Base-by-base conservation (phyloP, 257 asterid species). In the Echites panduratus region DNA sequence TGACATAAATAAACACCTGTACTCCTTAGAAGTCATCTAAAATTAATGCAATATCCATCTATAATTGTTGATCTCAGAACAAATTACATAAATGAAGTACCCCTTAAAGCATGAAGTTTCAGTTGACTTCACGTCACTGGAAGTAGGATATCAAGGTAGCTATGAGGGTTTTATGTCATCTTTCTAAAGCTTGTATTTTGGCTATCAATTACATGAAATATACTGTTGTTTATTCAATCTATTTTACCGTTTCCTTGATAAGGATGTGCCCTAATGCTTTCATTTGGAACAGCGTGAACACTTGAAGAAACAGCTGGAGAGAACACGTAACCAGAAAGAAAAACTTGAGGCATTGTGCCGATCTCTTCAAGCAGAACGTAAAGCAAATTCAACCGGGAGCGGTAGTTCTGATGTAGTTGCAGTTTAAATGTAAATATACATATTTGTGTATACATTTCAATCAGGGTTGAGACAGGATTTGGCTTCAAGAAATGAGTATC, bases 311-410 rank as follows among this genome's bases (percentile, higher is more conserved):
- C 98, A 90, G 78, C 89, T 95, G 85, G 98, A 87, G 78, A 95
- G 80, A 87, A 88, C 91, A 24, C 77, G 84, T 66, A 92, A 92
- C 63, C 96, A 95, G 75, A 95, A 95, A 81, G 96, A 87, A 77
- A 92, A 85, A 76, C 97, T 95, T 2, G 99, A 90, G 84, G 88
- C 97, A 2, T 75, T 95, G 58, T 95, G 99, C 70, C 91, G 99
- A 24, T 95, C 96, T 14, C 98, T 92, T 76, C 98, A 89, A 82
- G 97, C 97, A 17, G 99, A 95, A 87, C 82, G 96, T 77, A 92
- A 89, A 79, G 83, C 89, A 47, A 81, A 73, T 73, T 73, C 89
- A 52, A 77, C 53, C 40, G 88, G 65, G 68, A 70, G 81, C 72
- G 82, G 53, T 44, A 74, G 78, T 81, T 78, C 86, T 17, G 92